Base-by-base conservation (phyloP, 257 asterid species). In the Nicotiana attenuata region DNA sequence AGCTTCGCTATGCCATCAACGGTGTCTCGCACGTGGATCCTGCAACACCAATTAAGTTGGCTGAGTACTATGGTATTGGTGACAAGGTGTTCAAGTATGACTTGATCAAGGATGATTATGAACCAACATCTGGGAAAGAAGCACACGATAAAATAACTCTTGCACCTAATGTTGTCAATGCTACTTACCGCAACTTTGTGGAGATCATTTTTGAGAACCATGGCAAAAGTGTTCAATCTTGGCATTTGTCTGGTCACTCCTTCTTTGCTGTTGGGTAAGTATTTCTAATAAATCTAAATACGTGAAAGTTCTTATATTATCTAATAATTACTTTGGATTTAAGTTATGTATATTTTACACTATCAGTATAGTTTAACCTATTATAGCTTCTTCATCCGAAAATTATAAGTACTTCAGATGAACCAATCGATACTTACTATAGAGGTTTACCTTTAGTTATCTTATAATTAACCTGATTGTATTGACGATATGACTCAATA, bases 221-320 rank as follows among this genome's bases (percentile, higher is more conserved):
- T 47, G 78, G 68, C 87, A 89, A 88, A 69, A 92, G 86, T 29
- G 88, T 90, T 10, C 94, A 90, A 60, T 66, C 92, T 0, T 92
- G 93, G 93, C 96, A 92, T 65, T 63, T 90, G 88, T 80, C 83
- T 31, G 96, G 96, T n/a, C 82, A 90, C 80, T 85, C 92, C 38
- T 91, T 91, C 94, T 91, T 91, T 84, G 82, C 92, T 5, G 94
- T 91, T 26, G 94, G 87, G 94, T 91, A 86, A 89, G 89, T 82
- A 79, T 28, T n/a, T 56, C 65, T 53, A 10, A 29, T 64, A 41
- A 41, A 41, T 41, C 0, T 41, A 41, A 41, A 41, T 41, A 41
- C 11, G 7, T 41, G 47, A 41, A 41, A 7, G 3, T 41, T 41
- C 47, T 41, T 41, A 41, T 8, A 6, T 38, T 38, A 38, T 38